phyloP scores from a whole-genome alignment of 1,284 basidiomycete genomes.

The Tremellales sp. region DNA sequence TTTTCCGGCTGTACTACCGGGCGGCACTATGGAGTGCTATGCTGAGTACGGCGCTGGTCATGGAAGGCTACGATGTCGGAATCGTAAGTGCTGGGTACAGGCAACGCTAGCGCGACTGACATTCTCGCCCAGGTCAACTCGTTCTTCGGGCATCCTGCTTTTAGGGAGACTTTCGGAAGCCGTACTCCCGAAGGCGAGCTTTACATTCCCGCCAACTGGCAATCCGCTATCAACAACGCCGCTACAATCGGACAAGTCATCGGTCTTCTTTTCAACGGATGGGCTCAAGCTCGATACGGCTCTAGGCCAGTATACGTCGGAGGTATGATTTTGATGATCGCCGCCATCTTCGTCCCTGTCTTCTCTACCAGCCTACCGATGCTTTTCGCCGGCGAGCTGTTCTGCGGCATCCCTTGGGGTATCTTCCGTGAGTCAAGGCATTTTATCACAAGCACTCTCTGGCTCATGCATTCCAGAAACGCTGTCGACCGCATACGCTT shows the following conservation, averaged over 20 bases:
- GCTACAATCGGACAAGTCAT: conserved; percentile 24
- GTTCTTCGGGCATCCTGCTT: conserved; percentile 14
- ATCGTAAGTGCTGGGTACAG: conserved; percentile 5
- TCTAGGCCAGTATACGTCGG: conserved; percentile 40
- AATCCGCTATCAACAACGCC: conserved; percentile 45
- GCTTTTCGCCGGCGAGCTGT: conserved; percentile 45
- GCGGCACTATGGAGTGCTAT: conserved; percentile 47
- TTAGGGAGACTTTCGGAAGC: background rate
- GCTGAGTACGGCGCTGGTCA: conserved; percentile 47
- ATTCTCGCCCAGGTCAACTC: conserved; percentile 13
- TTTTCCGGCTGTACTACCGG: conserved; percentile 42
- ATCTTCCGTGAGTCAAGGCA: conserved; percentile 9
- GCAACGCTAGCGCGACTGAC: background rate
- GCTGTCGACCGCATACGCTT: conserved; percentile 45
- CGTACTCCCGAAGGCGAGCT: conserved; percentile 9
- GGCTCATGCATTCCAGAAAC: conserved; percentile 2
- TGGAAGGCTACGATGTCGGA: conserved; percentile 46
- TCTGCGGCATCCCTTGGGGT: conserved; percentile 28
- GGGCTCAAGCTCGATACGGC: conserved; percentile 42
- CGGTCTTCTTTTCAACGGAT: conserved; percentile 28
- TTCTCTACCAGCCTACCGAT: conserved; percentile 27
- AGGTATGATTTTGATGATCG: conserved; percentile 29
- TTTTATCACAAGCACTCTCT: background rate
- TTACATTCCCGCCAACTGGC: conserved; percentile 47
- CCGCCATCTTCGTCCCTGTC: conserved; percentile 31